Percentiles rank a stretch among this genome's conserved stretches.
phyloP scores from a whole-genome alignment of 2,329 filamentous ascomycete genomes.

The Stagonosporopsis tanaceti region DNA sequence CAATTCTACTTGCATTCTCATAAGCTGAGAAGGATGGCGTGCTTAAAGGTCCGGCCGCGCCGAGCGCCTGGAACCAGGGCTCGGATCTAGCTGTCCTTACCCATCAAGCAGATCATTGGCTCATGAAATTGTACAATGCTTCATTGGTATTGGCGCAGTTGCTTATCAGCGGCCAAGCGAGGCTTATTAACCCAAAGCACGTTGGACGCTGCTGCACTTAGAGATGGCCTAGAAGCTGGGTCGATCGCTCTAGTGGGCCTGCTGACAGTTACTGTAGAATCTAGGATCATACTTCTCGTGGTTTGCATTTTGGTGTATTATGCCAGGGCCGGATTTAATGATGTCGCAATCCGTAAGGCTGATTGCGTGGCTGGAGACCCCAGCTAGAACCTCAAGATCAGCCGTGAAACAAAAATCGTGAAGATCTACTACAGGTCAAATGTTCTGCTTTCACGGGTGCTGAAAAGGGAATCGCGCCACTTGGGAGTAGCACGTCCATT shows the following conservation, averaged over 20 bases:
- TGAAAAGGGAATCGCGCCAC: no score
- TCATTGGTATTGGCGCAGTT: constrained; percentile 13
- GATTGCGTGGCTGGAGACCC: neutral
- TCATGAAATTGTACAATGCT: neutral
- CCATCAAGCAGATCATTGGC: constrained; percentile 9
- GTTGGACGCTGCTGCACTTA: neutral
- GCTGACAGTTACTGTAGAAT: neutral
- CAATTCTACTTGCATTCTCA: neutral
- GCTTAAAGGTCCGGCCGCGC: constrained; percentile 18
- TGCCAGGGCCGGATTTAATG: neutral
- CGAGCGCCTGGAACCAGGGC: constrained; percentile 15
- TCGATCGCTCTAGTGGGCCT: neutral
- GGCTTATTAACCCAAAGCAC: constrained; percentile 18
- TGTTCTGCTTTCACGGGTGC: no score
- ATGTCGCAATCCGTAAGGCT: constrained; percentile 5
- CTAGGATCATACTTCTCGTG: neutral
- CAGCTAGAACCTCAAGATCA: neutral
- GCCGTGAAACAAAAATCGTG: neutral
- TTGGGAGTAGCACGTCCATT: no score
- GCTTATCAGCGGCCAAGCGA: constrained; percentile 24
- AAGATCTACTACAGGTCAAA: no score
- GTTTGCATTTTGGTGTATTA: neutral
- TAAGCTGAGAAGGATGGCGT: constrained; percentile 18
- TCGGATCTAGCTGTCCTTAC: neutral
- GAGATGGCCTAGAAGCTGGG: neutral